phyloP scores from a whole-genome alignment of 495 filamentous ascomycete genomes.

The Podospora comata region DNA sequence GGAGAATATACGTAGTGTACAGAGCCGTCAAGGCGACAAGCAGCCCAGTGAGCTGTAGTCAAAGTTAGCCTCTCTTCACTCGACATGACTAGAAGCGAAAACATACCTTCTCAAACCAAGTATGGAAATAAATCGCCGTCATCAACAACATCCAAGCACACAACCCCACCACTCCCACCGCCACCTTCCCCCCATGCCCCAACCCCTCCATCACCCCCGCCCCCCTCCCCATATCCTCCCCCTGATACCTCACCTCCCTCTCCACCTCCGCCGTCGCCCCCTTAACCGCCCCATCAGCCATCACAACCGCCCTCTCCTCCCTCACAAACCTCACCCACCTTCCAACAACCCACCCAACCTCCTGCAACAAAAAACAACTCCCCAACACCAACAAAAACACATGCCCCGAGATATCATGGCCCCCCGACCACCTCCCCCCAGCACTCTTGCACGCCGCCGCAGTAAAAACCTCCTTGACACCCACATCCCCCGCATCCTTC shows the following conservation, averaged over 20 bases:
- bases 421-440: slow-evolving; percentile 81
- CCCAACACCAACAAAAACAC: slow-evolving; percentile 87
- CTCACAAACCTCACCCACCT: slow-evolving; percentile 32
- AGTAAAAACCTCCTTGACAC: slow-evolving; percentile 56
- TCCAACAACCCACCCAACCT: slow-evolving; percentile 63
- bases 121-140: slow-evolving; percentile 97
- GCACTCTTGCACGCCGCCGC: slow-evolving; percentile 76
- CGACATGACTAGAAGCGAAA: slow-evolving; percentile 3
- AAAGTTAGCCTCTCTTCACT: slow-evolving; percentile 5
- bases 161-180: slow-evolving; percentile 55
- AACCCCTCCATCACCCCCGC: slow-evolving; percentile 28
- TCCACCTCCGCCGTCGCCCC: slow-evolving; percentile 44
- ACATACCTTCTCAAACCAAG: slow-evolving; percentile 93
- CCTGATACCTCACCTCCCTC: slow-evolving; percentile 25
- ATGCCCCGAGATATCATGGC: slow-evolving; percentile 92
- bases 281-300: slow-evolving; percentile 58
- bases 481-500: slow-evolving; percentile 23
- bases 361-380: slow-evolving; percentile 73
- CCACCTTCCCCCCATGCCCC: slow-evolving; percentile 45
- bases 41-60: slow-evolving; percentile 64
- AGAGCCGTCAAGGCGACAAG: slow-evolving; percentile 64
- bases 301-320: slow-evolving; percentile 58
- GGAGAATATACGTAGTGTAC: slow-evolving; percentile 74
- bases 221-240: slow-evolving; percentile 21
- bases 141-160: slow-evolving; percentile 95